These are phyloP conservation scores for Priceomyces haplophilus DNA, from an alignment of 805 yeast species.

Conservation along the genomic window DNA sequence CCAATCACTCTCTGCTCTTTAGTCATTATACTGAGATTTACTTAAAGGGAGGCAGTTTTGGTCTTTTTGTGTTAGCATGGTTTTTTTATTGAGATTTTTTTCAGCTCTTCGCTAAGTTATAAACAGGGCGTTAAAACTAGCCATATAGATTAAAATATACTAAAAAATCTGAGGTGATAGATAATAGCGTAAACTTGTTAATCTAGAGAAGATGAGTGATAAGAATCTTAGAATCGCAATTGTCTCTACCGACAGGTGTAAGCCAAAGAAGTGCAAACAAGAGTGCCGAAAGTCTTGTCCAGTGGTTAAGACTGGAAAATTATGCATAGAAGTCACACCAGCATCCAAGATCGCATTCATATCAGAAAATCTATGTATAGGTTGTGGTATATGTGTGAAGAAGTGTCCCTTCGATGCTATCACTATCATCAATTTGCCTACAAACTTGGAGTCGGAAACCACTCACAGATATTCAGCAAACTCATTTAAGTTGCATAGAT, in stretches of 20 bases:
- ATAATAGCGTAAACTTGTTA: not conserved
- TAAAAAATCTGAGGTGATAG: slow-evolving; percentile 1
- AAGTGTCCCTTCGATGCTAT: slow-evolving; percentile 98
- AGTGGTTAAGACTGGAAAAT: slow-evolving; percentile 94
- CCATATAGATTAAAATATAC: not conserved
- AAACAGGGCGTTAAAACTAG: not conserved
- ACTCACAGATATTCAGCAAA: slow-evolving; percentile 98
- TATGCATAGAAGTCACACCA: slow-evolving; percentile 95
- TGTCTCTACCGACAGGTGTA: slow-evolving; percentile 90
- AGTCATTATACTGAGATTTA: slow-evolving; percentile 7
- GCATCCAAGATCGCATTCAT: slow-evolving; percentile 89
- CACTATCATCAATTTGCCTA: slow-evolving; percentile 91
- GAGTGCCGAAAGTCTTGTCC: slow-evolving; percentile 98
- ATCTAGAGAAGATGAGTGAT: slow-evolving; percentile 20
- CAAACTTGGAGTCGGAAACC: slow-evolving; percentile 86
- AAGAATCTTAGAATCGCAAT: slow-evolving; percentile 87
- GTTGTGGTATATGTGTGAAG: slow-evolving; percentile 99
- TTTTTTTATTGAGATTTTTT: slow-evolving; percentile 5
- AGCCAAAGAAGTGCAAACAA: slow-evolving; percentile 97
- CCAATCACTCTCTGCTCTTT: slow-evolving; percentile 4
- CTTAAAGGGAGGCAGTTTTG: not conserved
- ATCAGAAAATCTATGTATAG: slow-evolving; percentile 91
- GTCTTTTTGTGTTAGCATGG: slow-evolving; percentile 3
- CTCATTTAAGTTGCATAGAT: slow-evolving; percentile 92
- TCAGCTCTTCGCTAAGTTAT: slow-evolving; percentile 4